phyloP scores from a whole-genome alignment of 2,329 filamentous ascomycete species.

The Talaromyces islandicus region DNA sequence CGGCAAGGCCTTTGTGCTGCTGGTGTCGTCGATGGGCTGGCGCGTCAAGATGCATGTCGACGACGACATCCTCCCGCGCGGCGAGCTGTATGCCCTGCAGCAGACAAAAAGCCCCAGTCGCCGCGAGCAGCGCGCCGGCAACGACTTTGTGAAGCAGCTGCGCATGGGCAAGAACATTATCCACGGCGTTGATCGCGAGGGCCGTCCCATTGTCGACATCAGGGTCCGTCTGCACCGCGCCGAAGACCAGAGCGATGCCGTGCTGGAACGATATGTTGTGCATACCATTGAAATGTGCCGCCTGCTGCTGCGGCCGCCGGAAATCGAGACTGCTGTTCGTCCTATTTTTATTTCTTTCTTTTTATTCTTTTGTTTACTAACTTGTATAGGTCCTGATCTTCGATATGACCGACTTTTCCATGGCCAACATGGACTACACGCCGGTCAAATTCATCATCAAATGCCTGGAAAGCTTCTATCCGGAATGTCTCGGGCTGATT shows the following conservation, averaged over 20 bases:
- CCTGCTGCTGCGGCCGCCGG: conserved; percentile 62
- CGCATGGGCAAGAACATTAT: conserved; percentile 87
- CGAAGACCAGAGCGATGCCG: conserved; percentile 78
- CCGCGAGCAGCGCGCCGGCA: conserved; percentile 57
- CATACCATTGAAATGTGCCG: conserved; percentile 91
- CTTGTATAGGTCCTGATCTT: conserved; percentile 71
- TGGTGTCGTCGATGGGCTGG: conserved; percentile 88
- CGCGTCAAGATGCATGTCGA: conserved; percentile 75
- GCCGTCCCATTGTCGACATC: conserved; percentile 78
- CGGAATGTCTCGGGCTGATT: conserved; percentile 82
- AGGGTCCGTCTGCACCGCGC: conserved; percentile 72
- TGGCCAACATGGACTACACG: conserved; percentile 97
- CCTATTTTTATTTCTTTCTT: conserved; percentile 6
- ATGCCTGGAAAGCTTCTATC: conserved; percentile 96
- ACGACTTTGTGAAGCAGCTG: conserved; percentile 75
- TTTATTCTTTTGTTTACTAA: conserved; percentile 3
- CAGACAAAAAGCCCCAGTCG: conserved; percentile 53
- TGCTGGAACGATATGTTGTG: conserved; percentile 80
- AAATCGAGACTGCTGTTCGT: conserved; percentile 85
- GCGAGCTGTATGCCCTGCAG: conserved; percentile 60
- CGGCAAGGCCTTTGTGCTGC: conserved; percentile 82
- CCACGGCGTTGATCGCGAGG: conserved; percentile 75
- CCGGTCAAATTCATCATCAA: conserved; percentile 98
- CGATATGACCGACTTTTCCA: conserved; percentile 86
- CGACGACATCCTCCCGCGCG: conserved; percentile 70